These are phyloP conservation scores for Castanopsis chinensis DNA, from an alignment of 306 rosid genomes.

Conservation along the genomic window DNA sequence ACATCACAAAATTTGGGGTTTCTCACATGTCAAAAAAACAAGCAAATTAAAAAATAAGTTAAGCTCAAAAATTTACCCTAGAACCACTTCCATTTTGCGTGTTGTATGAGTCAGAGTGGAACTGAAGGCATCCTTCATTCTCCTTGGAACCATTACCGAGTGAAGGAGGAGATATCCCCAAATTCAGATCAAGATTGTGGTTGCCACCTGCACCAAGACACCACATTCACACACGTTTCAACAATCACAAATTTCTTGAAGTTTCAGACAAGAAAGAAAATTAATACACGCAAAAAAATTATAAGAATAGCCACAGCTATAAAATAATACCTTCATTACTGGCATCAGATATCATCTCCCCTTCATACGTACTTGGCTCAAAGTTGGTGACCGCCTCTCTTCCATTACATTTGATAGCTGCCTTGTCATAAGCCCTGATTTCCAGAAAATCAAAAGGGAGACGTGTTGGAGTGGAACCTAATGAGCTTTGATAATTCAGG, in stretches of 20 bases:
- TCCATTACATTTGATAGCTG: conserved; percentile 95
- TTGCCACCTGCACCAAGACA: conserved; percentile 46
- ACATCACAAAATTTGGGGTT: neutral
- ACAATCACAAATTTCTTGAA: neutral
- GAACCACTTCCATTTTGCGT: conserved; percentile 45
- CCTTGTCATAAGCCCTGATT: conserved; percentile 98
- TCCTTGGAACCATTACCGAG: conserved; percentile 48
- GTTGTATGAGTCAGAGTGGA: conserved; percentile 46
- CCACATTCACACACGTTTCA: conserved; percentile 9
- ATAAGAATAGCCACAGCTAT: neutral
- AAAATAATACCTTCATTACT: conserved; percentile 51
- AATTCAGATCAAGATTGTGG: conserved; percentile 85
- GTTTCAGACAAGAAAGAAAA: neutral
- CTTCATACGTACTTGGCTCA: conserved; percentile 74
- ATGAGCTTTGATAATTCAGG: conserved; percentile 71
- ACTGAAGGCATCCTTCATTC: conserved; percentile 47
- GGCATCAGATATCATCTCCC: conserved; percentile 54
- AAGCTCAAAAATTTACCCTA: conserved; percentile 44
- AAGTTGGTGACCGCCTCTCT: conserved; percentile 98
- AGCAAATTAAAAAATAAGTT: neutral
- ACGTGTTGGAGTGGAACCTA: conserved; percentile 68
- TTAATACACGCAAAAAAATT: conserved; percentile 1
- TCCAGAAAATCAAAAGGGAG: conserved; percentile 81
- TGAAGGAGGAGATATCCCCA: conserved; percentile 77
- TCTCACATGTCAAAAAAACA: neutral